phyloP scores from a whole-genome alignment of 1,139 yeast genomes.

The Diutina catenulata region DNA sequence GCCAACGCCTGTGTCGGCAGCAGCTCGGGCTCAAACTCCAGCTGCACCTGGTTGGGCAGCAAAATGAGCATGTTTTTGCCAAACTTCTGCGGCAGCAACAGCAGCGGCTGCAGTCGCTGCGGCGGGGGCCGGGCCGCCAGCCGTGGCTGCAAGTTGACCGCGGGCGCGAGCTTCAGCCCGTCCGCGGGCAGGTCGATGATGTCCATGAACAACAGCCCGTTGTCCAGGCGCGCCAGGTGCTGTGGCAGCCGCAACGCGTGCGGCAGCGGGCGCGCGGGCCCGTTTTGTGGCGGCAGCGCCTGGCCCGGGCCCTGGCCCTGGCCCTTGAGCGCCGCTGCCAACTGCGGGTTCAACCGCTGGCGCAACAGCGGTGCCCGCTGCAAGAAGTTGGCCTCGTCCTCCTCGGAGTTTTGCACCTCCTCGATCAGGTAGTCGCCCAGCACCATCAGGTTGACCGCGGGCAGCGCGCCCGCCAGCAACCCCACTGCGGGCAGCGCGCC shows the following conservation, averaged over 20 bases:
- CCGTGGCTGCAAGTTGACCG: not conserved
- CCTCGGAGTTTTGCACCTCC: not conserved
- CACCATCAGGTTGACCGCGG: not conserved
- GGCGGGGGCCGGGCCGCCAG: not conserved
- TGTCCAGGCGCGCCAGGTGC: not conserved
- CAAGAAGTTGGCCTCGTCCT: not conserved
- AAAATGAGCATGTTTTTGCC: constrained; percentile 24
- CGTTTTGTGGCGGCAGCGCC: not conserved
- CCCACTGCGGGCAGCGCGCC: not conserved
- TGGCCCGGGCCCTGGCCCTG: not conserved
- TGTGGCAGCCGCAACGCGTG: not conserved
- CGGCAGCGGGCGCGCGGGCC: not conserved
- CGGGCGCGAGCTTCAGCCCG: not conserved
- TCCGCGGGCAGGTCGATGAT: not conserved
- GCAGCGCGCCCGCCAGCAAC: constrained; percentile 1
- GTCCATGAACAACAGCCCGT: not conserved
- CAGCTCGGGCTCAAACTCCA: constrained; percentile 16
- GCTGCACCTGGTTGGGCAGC: constrained; percentile 30
- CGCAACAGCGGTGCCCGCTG: constrained; percentile 4
- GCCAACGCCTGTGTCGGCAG: constrained; percentile 10
- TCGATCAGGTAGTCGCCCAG: not conserved
- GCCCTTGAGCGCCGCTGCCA: not conserved
- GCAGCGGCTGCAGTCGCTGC: not conserved
- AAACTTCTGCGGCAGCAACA: not conserved
- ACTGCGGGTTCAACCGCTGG: constrained; percentile 2